These are phyloP conservation scores for Boletus rufocinnamomeus DNA, from an alignment of 768 basidiomycete species.

Conservation along the genomic window DNA sequence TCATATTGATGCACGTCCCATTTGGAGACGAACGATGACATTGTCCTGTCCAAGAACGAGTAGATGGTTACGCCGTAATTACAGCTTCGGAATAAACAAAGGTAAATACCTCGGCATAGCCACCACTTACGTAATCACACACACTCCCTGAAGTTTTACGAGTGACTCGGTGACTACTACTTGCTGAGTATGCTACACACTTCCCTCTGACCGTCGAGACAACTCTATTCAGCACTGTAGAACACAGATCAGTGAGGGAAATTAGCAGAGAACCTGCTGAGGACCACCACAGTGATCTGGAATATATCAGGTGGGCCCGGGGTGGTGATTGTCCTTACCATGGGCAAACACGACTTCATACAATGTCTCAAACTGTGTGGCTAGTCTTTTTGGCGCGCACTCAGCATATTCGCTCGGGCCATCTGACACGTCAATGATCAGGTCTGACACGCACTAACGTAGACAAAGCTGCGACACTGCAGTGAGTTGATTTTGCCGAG, in stretches of 20 bases:
- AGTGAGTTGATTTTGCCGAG: background rate
- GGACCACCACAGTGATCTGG: background rate
- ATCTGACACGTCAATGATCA: background rate
- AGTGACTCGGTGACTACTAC: too few species aligned
- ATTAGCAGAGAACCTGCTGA: background rate
- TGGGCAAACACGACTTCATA: background rate
- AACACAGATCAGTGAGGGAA: background rate
- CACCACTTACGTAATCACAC: too few species aligned
- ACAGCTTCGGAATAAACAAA: background rate
- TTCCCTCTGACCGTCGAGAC: background rate
- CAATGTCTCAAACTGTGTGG: background rate
- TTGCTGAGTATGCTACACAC: background rate
- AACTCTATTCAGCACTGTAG: background rate
- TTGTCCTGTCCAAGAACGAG: background rate
- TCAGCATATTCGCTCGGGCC: background rate
- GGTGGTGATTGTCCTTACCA: background rate
- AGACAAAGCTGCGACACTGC: background rate
- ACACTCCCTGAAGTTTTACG: too few species aligned
- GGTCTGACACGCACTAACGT: background rate
- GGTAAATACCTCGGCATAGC: background rate
- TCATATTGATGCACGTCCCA: background rate
- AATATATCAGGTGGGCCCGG: background rate
- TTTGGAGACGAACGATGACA: background rate
- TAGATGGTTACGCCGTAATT: too few species aligned
- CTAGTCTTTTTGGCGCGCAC: background rate